A percentile compares a stretch with the other conserved stretches of the same genome.
These are phyloP conservation scores for Podaxis carcinomalis DNA, from an alignment of 768 basidiomycete species.

Conservation along the genomic window DNA sequence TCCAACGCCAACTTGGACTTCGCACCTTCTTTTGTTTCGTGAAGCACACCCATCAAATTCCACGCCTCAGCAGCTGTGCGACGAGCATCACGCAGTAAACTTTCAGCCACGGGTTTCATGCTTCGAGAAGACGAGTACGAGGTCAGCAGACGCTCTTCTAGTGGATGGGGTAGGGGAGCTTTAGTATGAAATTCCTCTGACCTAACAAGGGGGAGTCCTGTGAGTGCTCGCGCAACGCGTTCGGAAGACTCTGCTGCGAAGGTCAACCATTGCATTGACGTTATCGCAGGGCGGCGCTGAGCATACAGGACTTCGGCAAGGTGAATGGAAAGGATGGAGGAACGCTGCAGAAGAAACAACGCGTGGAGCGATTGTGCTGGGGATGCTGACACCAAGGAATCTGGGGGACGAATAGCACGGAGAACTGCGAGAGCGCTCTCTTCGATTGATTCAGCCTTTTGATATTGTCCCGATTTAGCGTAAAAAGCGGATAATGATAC, in stretches of 20 bases:
- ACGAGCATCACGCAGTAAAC: conserved; percentile 64
- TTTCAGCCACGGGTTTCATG: conserved; percentile 51
- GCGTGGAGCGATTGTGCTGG: conserved; percentile 60
- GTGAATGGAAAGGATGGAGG: conserved; percentile 69
- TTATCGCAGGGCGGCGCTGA: conserved; percentile 30
- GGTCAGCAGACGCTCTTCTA: conserved; percentile 32
- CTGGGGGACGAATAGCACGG: conserved; percentile 46
- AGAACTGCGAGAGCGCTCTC: conserved; percentile 52
- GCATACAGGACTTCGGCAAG: conserved; percentile 69
- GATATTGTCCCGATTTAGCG: conserved; percentile 52
- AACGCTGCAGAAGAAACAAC: conserved; percentile 66
- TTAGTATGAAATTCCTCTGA: conserved; percentile 29
- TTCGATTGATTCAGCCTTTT: conserved; percentile 52
- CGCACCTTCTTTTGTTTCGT: conserved; percentile 38
- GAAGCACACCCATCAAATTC: conserved; percentile 66
- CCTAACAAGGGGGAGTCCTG: conserved; percentile 33
- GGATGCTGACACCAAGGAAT: conserved; percentile 37
- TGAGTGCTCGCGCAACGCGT: conserved; percentile 52
- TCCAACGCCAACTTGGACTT: conserved; percentile 40
- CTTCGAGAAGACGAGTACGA: conserved; percentile 42
- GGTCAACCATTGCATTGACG: conserved; percentile 52
- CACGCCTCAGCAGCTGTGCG: conserved; percentile 72
- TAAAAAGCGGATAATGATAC: conserved; percentile 72
- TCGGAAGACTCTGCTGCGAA: conserved; percentile 68
- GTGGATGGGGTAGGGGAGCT: conserved; percentile 15